phyloP scores from a whole-genome alignment of 371 early-diverging fungal species.

The Mucor racemosus region DNA sequence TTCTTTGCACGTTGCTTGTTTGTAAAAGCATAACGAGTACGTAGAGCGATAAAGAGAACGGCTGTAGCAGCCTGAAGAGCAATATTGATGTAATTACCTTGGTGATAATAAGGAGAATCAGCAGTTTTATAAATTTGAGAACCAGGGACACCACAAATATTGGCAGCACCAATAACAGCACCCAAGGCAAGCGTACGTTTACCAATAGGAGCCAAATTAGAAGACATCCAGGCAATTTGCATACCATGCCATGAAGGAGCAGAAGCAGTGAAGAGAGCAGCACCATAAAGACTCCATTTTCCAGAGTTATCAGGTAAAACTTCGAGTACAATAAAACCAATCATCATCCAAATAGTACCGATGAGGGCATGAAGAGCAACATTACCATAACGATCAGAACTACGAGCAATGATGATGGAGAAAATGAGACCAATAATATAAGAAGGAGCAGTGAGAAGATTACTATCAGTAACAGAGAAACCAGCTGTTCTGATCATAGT shows the following conservation, averaged over 20 bases:
- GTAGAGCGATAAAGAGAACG: conserved; percentile 26
- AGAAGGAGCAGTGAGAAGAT: conserved; percentile 59
- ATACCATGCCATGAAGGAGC: conserved; percentile 55
- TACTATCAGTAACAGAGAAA: conserved; percentile 52
- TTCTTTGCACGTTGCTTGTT: conserved; percentile 32
- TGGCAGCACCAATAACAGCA: conserved; percentile 31
- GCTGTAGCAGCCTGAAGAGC: conserved; percentile 15
- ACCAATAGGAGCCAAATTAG: no score
- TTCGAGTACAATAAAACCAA: conserved; percentile 47
- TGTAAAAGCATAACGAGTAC: conserved; percentile 35
- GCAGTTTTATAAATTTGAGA: conserved; percentile 31
- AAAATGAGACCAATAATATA: conserved; percentile 47
- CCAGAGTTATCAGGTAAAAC: conserved; percentile 42
- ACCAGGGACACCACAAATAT: conserved; percentile 34
- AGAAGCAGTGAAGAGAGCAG: conserved; percentile 21
- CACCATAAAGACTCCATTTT: conserved; percentile 44
- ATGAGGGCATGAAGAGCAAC: conserved; percentile 53
- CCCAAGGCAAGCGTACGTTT: no score
- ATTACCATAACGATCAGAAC: conserved; percentile 48
- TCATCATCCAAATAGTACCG: conserved; percentile 41
- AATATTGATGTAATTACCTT: conserved; percentile 45
- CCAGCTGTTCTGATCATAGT: conserved; percentile 55
- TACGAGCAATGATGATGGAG: conserved; percentile 49
- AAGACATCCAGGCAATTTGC: neutral
- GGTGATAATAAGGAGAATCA: conserved; percentile 46